Evolutionary conservation across 805 yeast species (phyloP).

Genomic region (Wickerhamiella azymoides): DNA sequence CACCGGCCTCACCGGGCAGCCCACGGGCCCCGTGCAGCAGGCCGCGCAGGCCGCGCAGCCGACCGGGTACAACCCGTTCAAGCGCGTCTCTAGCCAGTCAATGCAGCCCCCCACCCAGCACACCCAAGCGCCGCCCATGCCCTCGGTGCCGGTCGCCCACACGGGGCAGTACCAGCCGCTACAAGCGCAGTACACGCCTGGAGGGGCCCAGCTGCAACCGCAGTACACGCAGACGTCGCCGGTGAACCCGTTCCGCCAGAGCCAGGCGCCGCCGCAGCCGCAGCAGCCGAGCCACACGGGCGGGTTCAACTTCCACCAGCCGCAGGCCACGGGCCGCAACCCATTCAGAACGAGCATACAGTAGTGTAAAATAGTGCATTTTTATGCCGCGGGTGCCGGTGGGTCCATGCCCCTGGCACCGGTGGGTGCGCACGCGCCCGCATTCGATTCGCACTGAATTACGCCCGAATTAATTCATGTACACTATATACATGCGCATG

Average conservation of each 20-base stretch:
- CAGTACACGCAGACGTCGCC: not conserved
- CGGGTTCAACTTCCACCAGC: not conserved
- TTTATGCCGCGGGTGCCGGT: too few relatives aligned
- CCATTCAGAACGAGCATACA: slow-evolving; percentile 5
- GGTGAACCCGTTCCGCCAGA: not conserved
- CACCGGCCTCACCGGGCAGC: slow-evolving; percentile 1
- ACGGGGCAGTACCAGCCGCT: not conserved
- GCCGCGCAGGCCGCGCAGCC: not conserved
- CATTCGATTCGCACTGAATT: too few relatives aligned
- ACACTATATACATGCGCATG: too few relatives aligned
- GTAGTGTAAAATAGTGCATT: not conserved
- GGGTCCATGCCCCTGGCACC: too few relatives aligned
- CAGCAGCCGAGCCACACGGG: not conserved
- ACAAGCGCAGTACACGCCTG: not conserved
- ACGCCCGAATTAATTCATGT: too few relatives aligned
- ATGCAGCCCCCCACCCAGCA: not conserved
- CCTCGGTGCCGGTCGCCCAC: not conserved
- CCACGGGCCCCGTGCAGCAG: not conserved
- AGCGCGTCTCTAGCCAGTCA: not conserved
- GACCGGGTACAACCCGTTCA: slow-evolving; percentile 1
- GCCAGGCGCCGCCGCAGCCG: not conserved
- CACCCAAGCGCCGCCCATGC: not conserved
- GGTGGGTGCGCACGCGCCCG: too few relatives aligned
- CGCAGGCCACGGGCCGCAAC: slow-evolving; percentile 3
- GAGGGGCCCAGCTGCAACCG: not conserved